Percentiles rank a stretch among this genome's conserved stretches.
These are phyloP conservation scores for Petunia secreta DNA, from an alignment of 257 asterid genomes.

Conservation along the genomic window DNA sequence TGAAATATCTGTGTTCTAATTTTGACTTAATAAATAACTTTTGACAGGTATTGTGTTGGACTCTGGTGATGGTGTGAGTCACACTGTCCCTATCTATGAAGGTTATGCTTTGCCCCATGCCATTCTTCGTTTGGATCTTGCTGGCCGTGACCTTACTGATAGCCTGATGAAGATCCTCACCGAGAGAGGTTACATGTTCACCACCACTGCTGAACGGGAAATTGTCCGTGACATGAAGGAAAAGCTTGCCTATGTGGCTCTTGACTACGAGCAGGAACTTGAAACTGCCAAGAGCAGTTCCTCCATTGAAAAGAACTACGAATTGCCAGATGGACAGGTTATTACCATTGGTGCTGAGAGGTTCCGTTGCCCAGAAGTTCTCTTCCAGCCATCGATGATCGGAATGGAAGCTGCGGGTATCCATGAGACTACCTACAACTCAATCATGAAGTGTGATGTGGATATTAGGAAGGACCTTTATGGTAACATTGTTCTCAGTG, in stretches of 20 bases:
- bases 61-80: slow-evolving; percentile 62
- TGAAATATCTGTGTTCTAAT: slow-evolving; percentile 7
- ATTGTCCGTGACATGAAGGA: slow-evolving; percentile 56
- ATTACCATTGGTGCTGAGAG: slow-evolving; percentile 56
- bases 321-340: slow-evolving; percentile 58
- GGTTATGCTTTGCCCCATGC: slow-evolving; percentile 59
- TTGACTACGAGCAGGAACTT: slow-evolving; percentile 53
- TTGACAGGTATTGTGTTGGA: slow-evolving; percentile 54
- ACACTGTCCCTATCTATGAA: slow-evolving; percentile 55
- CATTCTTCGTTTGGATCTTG: slow-evolving; percentile 56
- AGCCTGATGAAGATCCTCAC: slow-evolving; percentile 54
- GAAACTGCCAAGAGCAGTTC: slow-evolving; percentile 53
- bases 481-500: slow-evolving; percentile 58
- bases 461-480: slow-evolving; percentile 60
- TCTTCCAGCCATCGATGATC: slow-evolving; percentile 53
- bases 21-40: background rate
- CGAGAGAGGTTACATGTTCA: slow-evolving; percentile 60
- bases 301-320: slow-evolving; percentile 56
- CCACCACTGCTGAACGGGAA: slow-evolving; percentile 63
- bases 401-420: slow-evolving; percentile 63
- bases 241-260: slow-evolving; percentile 56
- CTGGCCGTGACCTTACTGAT: slow-evolving; percentile 58
- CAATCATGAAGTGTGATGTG: slow-evolving; percentile 58
- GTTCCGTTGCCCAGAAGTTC: slow-evolving; percentile 58
- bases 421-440: slow-evolving; percentile 56